Conservation (phyloP, 129 eudicot genomes). For the Saussurea involucrata region DNA sequence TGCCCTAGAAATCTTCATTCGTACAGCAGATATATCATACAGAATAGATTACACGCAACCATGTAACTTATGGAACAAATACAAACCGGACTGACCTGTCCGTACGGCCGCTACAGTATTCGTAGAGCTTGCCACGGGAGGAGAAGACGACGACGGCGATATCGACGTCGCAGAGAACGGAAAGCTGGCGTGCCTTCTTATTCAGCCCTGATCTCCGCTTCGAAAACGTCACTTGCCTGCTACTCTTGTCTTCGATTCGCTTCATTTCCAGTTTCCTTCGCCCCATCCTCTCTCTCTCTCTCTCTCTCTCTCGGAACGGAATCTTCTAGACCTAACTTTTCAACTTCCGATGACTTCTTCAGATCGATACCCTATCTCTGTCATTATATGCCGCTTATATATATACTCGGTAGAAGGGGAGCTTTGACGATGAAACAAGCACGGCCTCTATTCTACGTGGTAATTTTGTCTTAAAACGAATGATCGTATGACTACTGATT, state of each 20-base stretch:
- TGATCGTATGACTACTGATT: neutral
- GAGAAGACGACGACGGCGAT: constrained; percentile 72
- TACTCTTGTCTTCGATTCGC: constrained; percentile 71
- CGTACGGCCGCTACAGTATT: constrained; percentile 57
- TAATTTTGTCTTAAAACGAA: neutral
- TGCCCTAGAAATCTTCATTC: neutral
- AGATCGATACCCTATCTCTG: neutral
- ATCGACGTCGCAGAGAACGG: constrained; percentile 66
- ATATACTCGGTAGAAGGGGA: neutral
- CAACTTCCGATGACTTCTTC: neutral
- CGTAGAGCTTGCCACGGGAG: constrained; percentile 66
- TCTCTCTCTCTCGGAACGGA: neutral
- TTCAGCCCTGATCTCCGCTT: constrained; percentile 60
- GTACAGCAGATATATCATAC: neutral
- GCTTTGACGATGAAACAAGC: neutral
- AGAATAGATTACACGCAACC: neutral
- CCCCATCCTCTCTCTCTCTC: constrained; percentile 34
- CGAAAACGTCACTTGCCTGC: constrained; percentile 65
- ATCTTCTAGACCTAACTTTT: neutral
- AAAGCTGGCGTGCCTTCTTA: constrained; percentile 73
- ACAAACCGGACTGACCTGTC: neutral
- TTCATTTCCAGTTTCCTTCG: constrained; percentile 71
- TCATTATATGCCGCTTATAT: no score
- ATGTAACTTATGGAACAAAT: neutral
- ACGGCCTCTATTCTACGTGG: neutral